Evolutionary conservation across 2,329 filamentous ascomycete genomes (phyloP), one percentile per base, ranked within the genome.

Genomic region (Sporothrix variecibatus): DNA sequence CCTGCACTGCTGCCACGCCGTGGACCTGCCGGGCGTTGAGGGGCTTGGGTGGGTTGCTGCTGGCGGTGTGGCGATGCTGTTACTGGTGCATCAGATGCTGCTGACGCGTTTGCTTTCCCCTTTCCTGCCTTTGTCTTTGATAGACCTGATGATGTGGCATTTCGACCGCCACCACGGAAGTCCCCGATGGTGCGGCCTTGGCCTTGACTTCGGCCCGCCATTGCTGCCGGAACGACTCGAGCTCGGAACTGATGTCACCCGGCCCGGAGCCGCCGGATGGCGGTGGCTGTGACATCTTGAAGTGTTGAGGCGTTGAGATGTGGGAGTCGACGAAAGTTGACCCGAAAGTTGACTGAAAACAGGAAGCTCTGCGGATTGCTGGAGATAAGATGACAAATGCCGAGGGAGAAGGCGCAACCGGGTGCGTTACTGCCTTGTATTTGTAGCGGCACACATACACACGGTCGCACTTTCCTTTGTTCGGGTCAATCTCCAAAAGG

Each of bases 181-280:
- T 68, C 70, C 76, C 74, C 4, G 77, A 8, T 20, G 80, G 56
- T 0, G 72, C 40, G 72, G 82, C 79, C 75, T 80, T 85, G 2
- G 83, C 82, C 68, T 85, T 80, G 7, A 97, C 92, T 81, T 98
- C 95, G 78, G 94, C 92, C 75, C 90, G 90, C 95, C 95, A 98
- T 86, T 94, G 88, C 79, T 90, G 88, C 77, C 95, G 91, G 83
- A 98, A 98, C 64, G 89, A 91, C 82, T 97, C 94, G 75, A 98
- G 89, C 82, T 97, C 94, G 70, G 91, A 87, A 80, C 89, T 87
- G 67, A 87, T 82, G 73, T 85, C 69, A 17, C 53, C 46, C 11
- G 31, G 4, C 38, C 28, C 72, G 6, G n/a, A 23, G 46, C 43
- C 53, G 11, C 8, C 49, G 5, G 72, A 40, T 12, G 72, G 43